A percentile compares a stretch with the other conserved stretches of the same genome.
These are phyloP conservation scores for Diaporthe sp. DNA, from an alignment of 2,329 filamentous ascomycete genomes.

Conservation along the genomic window DNA sequence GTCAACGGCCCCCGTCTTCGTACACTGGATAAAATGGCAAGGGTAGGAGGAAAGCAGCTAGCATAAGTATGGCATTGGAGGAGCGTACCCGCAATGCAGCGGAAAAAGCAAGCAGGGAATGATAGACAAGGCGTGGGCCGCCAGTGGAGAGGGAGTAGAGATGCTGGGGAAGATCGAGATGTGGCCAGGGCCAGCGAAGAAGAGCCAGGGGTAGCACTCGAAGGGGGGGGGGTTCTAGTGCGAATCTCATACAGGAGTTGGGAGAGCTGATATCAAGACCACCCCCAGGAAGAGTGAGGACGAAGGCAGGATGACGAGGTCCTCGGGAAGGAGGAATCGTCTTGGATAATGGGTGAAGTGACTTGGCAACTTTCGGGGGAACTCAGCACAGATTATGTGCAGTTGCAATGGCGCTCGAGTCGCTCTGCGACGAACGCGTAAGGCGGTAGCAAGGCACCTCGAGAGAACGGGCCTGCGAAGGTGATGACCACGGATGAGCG, in stretches of 20 bases:
- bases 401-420: not conserved
- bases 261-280: slow-evolving; percentile 22
- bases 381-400: not conserved
- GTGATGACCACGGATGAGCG: not conserved
- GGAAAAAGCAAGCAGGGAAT: slow-evolving; percentile 16
- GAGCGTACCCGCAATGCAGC: slow-evolving; percentile 20
- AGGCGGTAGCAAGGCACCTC: not conserved
- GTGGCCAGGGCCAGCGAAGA: slow-evolving; percentile 6
- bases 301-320: not conserved
- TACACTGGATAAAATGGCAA: slow-evolving; percentile 31
- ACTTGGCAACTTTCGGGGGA: not conserved
- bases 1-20: slow-evolving; percentile 31
- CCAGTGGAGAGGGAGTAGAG: slow-evolving; percentile 12
- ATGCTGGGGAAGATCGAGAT: slow-evolving; percentile 30
- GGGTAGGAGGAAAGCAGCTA: slow-evolving; percentile 22
- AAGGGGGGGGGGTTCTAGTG: not conserved
- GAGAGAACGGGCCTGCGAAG: not conserved
- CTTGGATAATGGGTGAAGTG: not conserved
- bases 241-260: slow-evolving; percentile 30
- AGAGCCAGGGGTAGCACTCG: not conserved
- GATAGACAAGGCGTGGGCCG: slow-evolving; percentile 15
- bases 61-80: slow-evolving; percentile 19
- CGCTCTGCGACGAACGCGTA: not conserved
- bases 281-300: not conserved
- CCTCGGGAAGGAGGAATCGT: not conserved